Evolutionary conservation across 177 flowering plant species (phyloP), one percentile per base, ranked within the genome.

Genomic region (Vitis hybrid): DNA sequence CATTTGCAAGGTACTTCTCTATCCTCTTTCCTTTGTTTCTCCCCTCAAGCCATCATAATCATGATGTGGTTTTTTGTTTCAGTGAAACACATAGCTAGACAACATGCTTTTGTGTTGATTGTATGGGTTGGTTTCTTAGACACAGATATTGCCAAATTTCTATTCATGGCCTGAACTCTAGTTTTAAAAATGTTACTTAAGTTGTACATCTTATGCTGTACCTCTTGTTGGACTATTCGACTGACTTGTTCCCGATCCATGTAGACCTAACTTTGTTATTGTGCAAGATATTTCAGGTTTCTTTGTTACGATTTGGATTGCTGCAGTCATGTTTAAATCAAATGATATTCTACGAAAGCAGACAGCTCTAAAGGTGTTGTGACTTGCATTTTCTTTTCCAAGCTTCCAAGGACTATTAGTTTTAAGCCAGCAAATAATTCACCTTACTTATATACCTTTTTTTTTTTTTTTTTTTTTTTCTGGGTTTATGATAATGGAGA

Each of bases 251-350:
- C 27, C n/a, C 8, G 19, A 15, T 3, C 27, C 15, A 24, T 66
- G 55, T 56, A 17, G 27, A 14, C 6, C 50, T 52, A 18, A 15
- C 2, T 18, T 21, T 54, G 46, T 62, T 40, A 17, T 18, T 57
- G 51, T 40, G 46, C 46, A 6, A 69, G 57, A 15, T 63, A 64
- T 70, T 79, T 62, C 87, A 92, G 95, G 97, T 27, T 92, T 91
- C 70, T 85, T 86, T 80, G 84, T 87, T 12, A 87, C 95, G 14
- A 82, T 92, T 56, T 90, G 90, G 90, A 80, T 92, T 74, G 88
- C 95, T 68, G 97, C 87, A 56, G 85, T 92, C 50, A 84, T 92
- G 93, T 88, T 82, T 65, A 92, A 90, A 79, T 92, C 95, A 14
- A 92, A 92, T 74, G 93, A 90, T 75, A 84, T 90, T 61, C 74